Evolutionary conservation across 768 basidiomycete genomes (phyloP).

Genomic region (Tulasnella calospora): DNA sequence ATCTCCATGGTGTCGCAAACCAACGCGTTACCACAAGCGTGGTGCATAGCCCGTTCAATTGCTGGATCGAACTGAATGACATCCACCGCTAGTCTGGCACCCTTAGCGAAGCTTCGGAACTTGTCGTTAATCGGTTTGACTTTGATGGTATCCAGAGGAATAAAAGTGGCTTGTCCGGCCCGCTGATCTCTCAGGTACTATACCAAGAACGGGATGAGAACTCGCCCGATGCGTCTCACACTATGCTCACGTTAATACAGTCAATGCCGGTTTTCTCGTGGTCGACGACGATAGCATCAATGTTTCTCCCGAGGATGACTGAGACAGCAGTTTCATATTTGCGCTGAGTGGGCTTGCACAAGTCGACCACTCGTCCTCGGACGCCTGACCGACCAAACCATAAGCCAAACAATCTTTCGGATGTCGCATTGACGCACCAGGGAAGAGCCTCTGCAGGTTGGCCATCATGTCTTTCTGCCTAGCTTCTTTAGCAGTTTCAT

Average conservation of each 20-base stretch:
- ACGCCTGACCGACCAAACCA: slow-evolving; percentile 54
- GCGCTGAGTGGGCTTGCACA: slow-evolving; percentile 88
- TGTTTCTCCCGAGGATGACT: slow-evolving; percentile 87
- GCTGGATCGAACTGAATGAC: slow-evolving; percentile 76
- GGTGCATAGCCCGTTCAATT: slow-evolving; percentile 91
- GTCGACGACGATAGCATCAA: slow-evolving; percentile 94
- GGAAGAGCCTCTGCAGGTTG: slow-evolving; percentile 82
- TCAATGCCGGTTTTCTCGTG: slow-evolving; percentile 96
- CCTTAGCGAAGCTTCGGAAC: slow-evolving; percentile 85
- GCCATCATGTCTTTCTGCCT: slow-evolving; percentile 81
- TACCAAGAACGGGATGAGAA: not conserved
- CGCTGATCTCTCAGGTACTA: slow-evolving; percentile 94
- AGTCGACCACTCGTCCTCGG: slow-evolving; percentile 83
- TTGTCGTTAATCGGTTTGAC: slow-evolving; percentile 92
- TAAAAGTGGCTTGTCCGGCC: slow-evolving; percentile 93
- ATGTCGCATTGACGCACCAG: slow-evolving; percentile 47
- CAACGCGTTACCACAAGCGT: slow-evolving; percentile 90
- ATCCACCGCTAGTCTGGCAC: slow-evolving; percentile 79
- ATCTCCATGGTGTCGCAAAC: slow-evolving; percentile 96
- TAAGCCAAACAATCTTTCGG: not conserved
- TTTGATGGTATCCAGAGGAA: slow-evolving; percentile 96
- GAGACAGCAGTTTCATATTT: slow-evolving; percentile 92
- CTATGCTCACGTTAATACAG: slow-evolving; percentile 75
- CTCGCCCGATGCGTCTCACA: not conserved
- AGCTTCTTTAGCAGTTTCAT: slow-evolving; percentile 77